These are phyloP conservation scores for Sporobolomyces phaffii DNA, from an alignment of 768 basidiomycete genomes.

Conservation along the genomic window DNA sequence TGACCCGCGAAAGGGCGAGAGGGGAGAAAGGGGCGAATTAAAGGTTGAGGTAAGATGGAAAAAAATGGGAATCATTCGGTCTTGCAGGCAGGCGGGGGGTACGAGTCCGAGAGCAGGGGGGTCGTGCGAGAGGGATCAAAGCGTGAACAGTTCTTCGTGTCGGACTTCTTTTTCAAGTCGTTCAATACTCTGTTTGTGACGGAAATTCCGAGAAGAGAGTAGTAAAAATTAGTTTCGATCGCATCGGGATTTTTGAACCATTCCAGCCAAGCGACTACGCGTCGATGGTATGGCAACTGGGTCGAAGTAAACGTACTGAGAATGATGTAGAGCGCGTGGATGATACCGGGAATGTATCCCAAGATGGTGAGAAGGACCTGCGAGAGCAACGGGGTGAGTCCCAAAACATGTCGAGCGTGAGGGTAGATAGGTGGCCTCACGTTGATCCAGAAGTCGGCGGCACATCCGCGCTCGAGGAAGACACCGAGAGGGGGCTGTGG, in stretches of 20 bases:
- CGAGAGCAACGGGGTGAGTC: conserved; percentile 39
- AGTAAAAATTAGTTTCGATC: no score
- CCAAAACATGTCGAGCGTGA: not conserved
- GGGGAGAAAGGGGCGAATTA: not conserved
- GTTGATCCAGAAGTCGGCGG: conserved; percentile 62
- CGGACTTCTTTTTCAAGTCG: not conserved
- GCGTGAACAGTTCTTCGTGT: not conserved
- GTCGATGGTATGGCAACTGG: no score
- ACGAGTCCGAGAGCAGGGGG: no score
- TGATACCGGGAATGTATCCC: conserved; percentile 25
- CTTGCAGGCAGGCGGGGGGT: no score
- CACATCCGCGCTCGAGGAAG: conserved; percentile 79
- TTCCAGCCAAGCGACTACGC: no score
- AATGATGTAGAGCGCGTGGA: conserved; percentile 17
- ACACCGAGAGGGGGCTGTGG: conserved; percentile 70
- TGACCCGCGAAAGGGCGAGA: no score
- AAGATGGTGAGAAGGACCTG: conserved; percentile 56
- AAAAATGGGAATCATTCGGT: conserved; percentile 9
- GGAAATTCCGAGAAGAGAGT: no score
- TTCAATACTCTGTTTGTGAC: not conserved
- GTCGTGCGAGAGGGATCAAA: no score
- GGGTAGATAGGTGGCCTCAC: conserved; percentile 11
- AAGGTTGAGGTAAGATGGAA: not conserved
- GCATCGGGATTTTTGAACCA: no score
- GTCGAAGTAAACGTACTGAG: no score